Evolutionary conservation across 192 early-diverging fungal genomes (phyloP), one percentile per base, ranked within the genome.

Genomic region (Umbelopsis sp.): DNA sequence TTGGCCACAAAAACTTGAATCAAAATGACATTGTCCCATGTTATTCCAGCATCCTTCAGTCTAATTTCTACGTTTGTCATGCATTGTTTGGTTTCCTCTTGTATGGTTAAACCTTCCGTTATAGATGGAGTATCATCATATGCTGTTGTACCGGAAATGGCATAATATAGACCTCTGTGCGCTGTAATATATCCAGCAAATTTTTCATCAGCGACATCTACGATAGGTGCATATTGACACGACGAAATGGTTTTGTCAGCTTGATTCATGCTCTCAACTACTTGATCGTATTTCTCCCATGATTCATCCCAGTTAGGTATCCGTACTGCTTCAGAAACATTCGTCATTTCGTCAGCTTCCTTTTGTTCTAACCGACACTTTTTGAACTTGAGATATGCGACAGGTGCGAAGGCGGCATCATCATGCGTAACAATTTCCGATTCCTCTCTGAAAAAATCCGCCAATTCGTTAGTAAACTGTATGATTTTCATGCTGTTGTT

Each of bases 371-470:
- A 25, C 38, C 87, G 85, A 8, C 91, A 79, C 56, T 88, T 78
- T 65, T 85, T 89, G 69, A 96, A 86, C 31, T 79, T 73, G 70
- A 96, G 78, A 74, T 97, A 97, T 16, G 90, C 87, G 0, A 97
- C 96, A 31, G 89, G 87, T 10, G 95, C 94, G 73, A 91, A 86
- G 0, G 87, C 87, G 71, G 96, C 93, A 34, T 95, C 89, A 1
- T 91, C 93, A 75, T 97, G 95, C 17, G 88, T 80, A 11, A 96
- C 79, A 0, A 80, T 81, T 67, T 94, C 87, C 0, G 84, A 82
- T 65, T 94, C 89, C 34, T 93, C 91, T 14, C 91, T 94, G 70
- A 56, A 41, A 41, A 41, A 0, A 3, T 41, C 8, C 38, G 12
- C 4, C 38, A 0, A 41, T 41, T 41, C 38, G 38, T 41, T 41